Evolutionary conservation across 768 basidiomycete species (phyloP).

Genomic region (Tricholoma hemisulphureum): DNA sequence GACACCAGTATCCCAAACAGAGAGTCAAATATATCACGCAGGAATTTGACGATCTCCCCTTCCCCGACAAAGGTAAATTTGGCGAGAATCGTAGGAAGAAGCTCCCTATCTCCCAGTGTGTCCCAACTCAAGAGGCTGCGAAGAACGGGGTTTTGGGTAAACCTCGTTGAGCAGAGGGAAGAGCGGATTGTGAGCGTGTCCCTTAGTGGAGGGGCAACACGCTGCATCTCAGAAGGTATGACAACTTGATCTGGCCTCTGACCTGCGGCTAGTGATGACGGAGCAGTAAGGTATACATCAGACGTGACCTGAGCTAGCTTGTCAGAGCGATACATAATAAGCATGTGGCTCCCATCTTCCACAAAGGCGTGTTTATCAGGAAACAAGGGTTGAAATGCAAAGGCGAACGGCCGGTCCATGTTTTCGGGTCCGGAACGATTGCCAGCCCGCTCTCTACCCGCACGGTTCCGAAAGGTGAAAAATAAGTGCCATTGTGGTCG

Average conservation of each 20-base stretch:
- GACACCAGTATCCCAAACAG: constrained; percentile 88
- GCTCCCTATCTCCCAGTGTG: constrained; percentile 57
- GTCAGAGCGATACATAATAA: constrained; percentile 84
- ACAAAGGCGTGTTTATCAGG: constrained; percentile 74
- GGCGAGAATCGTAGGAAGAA: constrained; percentile 68
- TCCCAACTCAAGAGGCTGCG: constrained; percentile 83
- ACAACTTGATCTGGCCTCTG: constrained; percentile 60
- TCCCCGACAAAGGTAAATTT: constrained; percentile 93
- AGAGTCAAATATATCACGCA: constrained; percentile 88
- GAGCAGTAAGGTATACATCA: constrained; percentile 69
- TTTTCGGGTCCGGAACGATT: constrained; percentile 38
- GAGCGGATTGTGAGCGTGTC: constrained; percentile 83
- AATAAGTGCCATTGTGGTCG: constrained; percentile 86
- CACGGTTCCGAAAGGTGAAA: constrained; percentile 86
- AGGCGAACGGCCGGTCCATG: constrained; percentile 81
- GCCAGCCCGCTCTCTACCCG: constrained; percentile 45
- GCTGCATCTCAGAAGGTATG: constrained; percentile 59
- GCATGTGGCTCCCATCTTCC: constrained; percentile 84
- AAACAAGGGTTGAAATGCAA: constrained; percentile 88
- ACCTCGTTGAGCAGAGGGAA: constrained; percentile 88
- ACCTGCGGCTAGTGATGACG: constrained; percentile 55
- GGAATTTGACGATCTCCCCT: constrained; percentile 91
- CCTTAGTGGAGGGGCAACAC: constrained; percentile 63
- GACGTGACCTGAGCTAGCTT: constrained; percentile 59
- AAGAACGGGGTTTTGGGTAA: constrained; percentile 87